Percentiles rank a stretch among this genome's conserved stretches.
phyloP scores from a whole-genome alignment of 352 stramenopile species.

The Phytophthora gonapodyides region DNA sequence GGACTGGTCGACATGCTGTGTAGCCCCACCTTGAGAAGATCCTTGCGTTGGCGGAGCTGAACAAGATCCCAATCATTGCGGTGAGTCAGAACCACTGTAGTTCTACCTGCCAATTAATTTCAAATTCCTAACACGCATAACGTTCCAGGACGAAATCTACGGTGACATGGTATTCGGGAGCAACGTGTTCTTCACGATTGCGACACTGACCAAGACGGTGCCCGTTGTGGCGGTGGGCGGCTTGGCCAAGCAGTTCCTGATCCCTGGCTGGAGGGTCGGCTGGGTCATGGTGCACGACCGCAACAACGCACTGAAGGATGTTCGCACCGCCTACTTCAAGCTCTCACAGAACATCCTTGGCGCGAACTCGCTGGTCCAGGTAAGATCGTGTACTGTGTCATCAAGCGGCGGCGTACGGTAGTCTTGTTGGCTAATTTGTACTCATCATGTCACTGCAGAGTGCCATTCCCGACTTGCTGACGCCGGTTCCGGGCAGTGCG shows the following conservation, averaged over 20 bases:
- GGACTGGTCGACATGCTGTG: background rate
- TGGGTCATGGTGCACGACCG: slow-evolving; percentile 96
- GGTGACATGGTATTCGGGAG: slow-evolving; percentile 82
- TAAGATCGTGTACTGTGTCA: slow-evolving; percentile 14
- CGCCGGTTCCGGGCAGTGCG: slow-evolving; percentile 55
- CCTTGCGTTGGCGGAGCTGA: slow-evolving; percentile 70
- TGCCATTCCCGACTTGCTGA: slow-evolving; percentile 84
- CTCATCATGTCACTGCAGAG: slow-evolving; percentile 42
- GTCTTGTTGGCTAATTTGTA: slow-evolving; percentile 6
- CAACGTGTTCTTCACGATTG: slow-evolving; percentile 85
- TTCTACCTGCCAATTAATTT: slow-evolving; percentile 29
- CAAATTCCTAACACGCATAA: background rate
- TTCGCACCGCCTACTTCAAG: slow-evolving; percentile 90
- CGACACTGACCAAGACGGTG: slow-evolving; percentile 76
- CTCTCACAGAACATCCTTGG: slow-evolving; percentile 94
- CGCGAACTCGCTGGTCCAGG: slow-evolving; percentile 89
- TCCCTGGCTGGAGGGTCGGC: slow-evolving; percentile 95
- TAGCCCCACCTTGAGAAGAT: slow-evolving; percentile 75
- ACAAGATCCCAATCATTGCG: slow-evolving; percentile 94
- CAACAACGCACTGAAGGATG: slow-evolving; percentile 70
- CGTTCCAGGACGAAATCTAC: slow-evolving; percentile 77
- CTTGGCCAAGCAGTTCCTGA: slow-evolving; percentile 96
- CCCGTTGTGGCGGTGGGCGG: slow-evolving; percentile 82
- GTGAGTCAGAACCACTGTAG: slow-evolving; percentile 54
- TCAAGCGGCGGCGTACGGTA: background rate